Evolutionary conservation across 257 asterid genomes (phyloP).

Genomic region (Asclepias syriaca): DNA sequence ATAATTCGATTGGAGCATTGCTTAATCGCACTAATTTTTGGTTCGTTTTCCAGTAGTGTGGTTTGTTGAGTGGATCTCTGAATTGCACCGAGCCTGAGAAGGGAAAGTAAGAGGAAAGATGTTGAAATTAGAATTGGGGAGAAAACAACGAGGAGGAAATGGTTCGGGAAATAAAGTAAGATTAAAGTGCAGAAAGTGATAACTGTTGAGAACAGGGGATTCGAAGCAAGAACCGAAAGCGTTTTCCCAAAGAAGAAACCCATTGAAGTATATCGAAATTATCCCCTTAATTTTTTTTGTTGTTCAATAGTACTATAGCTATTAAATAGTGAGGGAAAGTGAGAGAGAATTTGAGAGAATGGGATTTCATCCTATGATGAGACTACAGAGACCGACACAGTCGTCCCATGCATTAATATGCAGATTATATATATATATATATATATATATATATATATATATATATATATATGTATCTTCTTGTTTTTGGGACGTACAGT

Average conservation of each 20-base stretch:
- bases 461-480: not conserved
- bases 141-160: slow-evolving; percentile 25
- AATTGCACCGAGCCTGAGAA: slow-evolving; percentile 57
- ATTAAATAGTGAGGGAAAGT: not conserved
- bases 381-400: not conserved
- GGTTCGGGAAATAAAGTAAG: slow-evolving; percentile 53
- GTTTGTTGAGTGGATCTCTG: slow-evolving; percentile 20
- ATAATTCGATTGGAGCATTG: not conserved
- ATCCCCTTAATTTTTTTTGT: not conserved
- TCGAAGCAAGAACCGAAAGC: slow-evolving; percentile 24
- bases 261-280: not conserved
- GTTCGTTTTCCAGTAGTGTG: too few species aligned
- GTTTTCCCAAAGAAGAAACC: slow-evolving; percentile 10
- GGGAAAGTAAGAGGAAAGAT: slow-evolving; percentile 48
- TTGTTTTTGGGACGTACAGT: not conserved
- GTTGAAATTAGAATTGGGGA: slow-evolving; percentile 59
- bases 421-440: not conserved
- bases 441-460: too few species aligned
- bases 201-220: slow-evolving; percentile 49
- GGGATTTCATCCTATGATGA: slow-evolving; percentile 9
- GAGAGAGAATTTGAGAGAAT: not conserved
- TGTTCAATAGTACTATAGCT: not conserved
- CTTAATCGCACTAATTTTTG: too few species aligned
- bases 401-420: slow-evolving; percentile 12
- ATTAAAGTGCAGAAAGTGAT: slow-evolving; percentile 50